A percentile compares a stretch with the other conserved stretches of the same genome.
phyloP scores from a whole-genome alignment of 129 eudicot genomes.

The Tagetes patula region DNA sequence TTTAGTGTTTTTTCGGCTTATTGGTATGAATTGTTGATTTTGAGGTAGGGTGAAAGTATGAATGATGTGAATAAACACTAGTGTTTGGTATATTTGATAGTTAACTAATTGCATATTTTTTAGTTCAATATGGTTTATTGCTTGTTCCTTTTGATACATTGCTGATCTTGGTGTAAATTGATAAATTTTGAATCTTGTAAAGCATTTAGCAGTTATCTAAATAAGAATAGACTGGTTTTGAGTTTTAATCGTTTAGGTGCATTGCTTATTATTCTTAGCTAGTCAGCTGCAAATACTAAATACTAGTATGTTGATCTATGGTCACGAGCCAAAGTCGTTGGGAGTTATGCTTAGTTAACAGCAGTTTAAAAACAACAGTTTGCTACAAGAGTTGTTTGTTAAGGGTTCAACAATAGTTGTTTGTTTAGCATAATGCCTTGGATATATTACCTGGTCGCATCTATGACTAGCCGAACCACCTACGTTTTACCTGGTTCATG shows the following conservation, averaged over 20 bases:
- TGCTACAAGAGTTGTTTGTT: background rate
- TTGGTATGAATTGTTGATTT: background rate
- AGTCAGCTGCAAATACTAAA: background rate
- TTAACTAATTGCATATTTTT: conserved; percentile 14
- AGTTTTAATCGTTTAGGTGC: background rate
- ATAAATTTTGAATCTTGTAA: background rate
- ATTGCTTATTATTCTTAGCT: background rate
- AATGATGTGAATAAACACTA: conserved; percentile 17
- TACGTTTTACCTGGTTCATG: background rate
- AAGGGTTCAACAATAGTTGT: background rate
- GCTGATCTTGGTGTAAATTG: background rate
- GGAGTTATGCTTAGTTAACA: background rate
- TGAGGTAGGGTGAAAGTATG: background rate
- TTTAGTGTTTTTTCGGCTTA: background rate
- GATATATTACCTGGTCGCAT: background rate
- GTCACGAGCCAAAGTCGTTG: background rate
- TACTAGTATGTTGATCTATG: background rate
- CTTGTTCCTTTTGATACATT: background rate
- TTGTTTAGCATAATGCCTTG: conserved; percentile 10
- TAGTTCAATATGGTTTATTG: background rate
- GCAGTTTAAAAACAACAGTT: background rate
- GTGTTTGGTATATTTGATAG: background rate
- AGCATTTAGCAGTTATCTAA: background rate
- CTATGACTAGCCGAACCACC: background rate
- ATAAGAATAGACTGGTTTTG: background rate